Percentiles rank a stretch among this genome's conserved stretches.
phyloP scores from a whole-genome alignment of 495 filamentous ascomycete genomes.

The Daldinia vernicosa region DNA sequence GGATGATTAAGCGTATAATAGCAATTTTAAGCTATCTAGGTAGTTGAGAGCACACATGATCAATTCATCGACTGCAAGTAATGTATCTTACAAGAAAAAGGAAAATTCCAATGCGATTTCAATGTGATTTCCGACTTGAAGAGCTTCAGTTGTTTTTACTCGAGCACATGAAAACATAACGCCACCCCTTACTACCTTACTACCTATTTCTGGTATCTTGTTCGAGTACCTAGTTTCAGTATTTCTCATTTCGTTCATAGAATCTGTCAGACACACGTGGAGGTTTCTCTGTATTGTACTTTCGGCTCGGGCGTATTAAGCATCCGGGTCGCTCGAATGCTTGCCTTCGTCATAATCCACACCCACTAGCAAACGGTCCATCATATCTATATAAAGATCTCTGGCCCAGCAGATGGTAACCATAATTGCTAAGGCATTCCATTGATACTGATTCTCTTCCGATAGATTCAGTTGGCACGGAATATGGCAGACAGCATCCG shows the following conservation, averaged over 20 bases:
- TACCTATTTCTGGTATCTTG: background rate
- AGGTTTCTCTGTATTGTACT: background rate
- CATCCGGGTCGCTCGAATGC: constrained; percentile 42
- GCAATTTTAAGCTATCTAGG: background rate
- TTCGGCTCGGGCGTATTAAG: constrained; percentile 11
- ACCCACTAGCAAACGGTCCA: constrained; percentile 8
- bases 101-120: background rate
- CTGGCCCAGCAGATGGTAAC: constrained; percentile 47
- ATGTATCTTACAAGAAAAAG: background rate
- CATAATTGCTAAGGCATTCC: constrained; percentile 46
- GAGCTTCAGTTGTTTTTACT: background rate
- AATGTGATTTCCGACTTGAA: background rate
- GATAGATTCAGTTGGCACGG: constrained; percentile 43
- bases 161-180: background rate
- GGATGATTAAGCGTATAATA: background rate
- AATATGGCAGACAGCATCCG: constrained; percentile 35
- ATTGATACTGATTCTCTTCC: constrained; percentile 43
- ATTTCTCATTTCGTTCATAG: background rate
- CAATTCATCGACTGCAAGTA: background rate
- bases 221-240: no score
- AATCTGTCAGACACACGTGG: background rate
- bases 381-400: constrained; percentile 28
- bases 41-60: background rate
- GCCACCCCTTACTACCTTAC: background rate
- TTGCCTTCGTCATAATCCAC: background rate